Evolutionary conservation across 2,329 filamentous ascomycete species (phyloP).

Genomic region (Phyllosticta citrichinensis): DNA sequence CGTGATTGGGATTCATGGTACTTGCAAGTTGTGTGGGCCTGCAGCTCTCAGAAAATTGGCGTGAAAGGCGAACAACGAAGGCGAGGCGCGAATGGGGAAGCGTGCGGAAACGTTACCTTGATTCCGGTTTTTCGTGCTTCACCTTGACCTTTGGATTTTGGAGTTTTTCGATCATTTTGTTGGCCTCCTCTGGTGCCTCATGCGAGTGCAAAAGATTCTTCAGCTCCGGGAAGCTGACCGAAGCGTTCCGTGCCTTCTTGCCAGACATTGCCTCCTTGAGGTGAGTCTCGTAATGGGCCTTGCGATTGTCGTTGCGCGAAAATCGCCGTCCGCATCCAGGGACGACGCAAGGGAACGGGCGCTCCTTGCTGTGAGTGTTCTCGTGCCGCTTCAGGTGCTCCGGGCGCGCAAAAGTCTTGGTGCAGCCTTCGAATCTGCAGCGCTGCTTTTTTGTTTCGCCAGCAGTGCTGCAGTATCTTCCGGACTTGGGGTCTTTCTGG

Average conservation of each 20-base stretch:
- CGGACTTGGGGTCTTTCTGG: constrained; percentile 9
- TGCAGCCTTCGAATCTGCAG: constrained; percentile 9
- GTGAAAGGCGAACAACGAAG: no score
- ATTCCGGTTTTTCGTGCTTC: background rate
- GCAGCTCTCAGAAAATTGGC: background rate
- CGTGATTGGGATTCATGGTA: no score
- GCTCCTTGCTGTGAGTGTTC: constrained; percentile 17
- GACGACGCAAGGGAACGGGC: constrained; percentile 16
- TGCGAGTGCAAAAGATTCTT: constrained; percentile 4
- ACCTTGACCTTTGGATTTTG: constrained; percentile 12
- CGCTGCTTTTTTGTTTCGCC: constrained; percentile 12
- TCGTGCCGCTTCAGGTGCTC: constrained; percentile 25
- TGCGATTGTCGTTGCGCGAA: constrained; percentile 26
- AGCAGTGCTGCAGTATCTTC: constrained; percentile 4
- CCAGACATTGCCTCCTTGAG: constrained; percentile 18
- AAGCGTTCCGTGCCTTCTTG: constrained; percentile 18
- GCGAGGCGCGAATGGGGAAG: no score
- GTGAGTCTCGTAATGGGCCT: constrained; percentile 25
- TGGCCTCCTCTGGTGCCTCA: constrained; percentile 13
- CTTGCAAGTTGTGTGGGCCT: background rate
- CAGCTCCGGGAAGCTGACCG: constrained; percentile 18
- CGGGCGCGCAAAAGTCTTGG: constrained; percentile 17
- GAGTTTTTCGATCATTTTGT: constrained; percentile 23
- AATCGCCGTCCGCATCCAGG: constrained; percentile 19
- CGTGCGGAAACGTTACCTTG: background rate